Evolutionary conservation across 441 rosid genomes (phyloP), one percentile per base, ranked within the genome.

Genomic region (Lepidium campestre): DNA sequence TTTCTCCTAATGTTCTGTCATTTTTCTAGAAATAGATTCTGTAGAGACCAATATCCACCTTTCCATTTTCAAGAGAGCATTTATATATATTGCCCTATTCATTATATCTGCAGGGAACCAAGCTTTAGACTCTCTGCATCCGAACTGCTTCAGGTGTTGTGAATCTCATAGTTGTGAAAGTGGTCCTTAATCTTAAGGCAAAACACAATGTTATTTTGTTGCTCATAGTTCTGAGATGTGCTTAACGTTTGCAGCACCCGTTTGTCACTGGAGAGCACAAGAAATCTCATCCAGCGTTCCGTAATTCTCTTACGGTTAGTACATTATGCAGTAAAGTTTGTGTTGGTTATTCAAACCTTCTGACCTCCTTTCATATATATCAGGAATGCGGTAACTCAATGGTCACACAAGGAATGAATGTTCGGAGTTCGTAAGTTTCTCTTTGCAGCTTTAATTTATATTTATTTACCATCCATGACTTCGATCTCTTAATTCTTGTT

Each of bases 91-190:
- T 31, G 6, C 14, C 54, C 23, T 54, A 23, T 55, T 65, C 68
- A 59, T 29, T 65, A 41, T 47, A 17, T 60, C 41, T 80, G 55
- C 63, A 84, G 92, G 79, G 89, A 86, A 68, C 89, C 89, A 37
- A 58, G 78, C 62, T 73, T 84, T 37, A 75, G 92, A 74, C 75
- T 73, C 61, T 73, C 84, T 62, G 85, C 89, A 60, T 62, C 86
- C 11, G 86, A 86, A 41, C 67, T 86, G 77, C 85, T 84, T 69
- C 80, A 80, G 92, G 92, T 86, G 34, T 49, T 60, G 47, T 48
- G 48, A 68, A 66, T 62, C 19, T 46, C 50, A 20, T 29, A 47
- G 25, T 42, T 65, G 45, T 63, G 54, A 68, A 57, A 41, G 32
- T 23, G 32, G 37, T 53, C 13, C 59, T 49, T 57, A 49, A 58